Base-by-base conservation (phyloP, 495 filamentous ascomycete species). In the Aspergillus affinis region DNA sequence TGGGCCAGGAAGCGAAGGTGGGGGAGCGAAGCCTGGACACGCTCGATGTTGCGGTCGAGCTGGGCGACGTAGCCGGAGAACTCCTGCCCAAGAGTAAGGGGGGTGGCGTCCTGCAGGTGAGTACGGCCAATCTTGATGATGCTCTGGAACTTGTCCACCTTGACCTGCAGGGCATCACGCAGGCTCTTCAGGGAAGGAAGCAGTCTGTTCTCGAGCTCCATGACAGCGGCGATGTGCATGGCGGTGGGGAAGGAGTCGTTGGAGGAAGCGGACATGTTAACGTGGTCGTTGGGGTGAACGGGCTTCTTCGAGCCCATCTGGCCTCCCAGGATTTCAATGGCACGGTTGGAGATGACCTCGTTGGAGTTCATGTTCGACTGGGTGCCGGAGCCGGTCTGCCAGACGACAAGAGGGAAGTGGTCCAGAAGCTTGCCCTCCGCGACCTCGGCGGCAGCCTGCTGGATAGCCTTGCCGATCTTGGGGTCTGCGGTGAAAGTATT, bases 341-440 rank as follows among this genome's bases (percentile, higher is more conserved):
- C 94, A 60, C 94, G 91, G 84, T 98, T 98, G 60, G 93, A 97
- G 78, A 98, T 98, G 74, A 98, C 94, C 79, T 98, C 94, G 78
- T 98, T 98, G 72, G 94, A 93, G 82, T 98, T 98, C 94, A 98
- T 98, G 86, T 98, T 98, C 72, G 92, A 96, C 80, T 98, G 94
- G 26, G 94, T 98, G 68, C 94, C 94, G 18, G 95, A 98, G 58
- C 94, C 94, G 44, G 94, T 98, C 78, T 98, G 94, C 94, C 94
- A 98, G 69, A 98, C 93, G 55, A 98, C 94, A 52, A 98, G 89
- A 57, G 93, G 94, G 80, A 98, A 98, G 85, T 98, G 94, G 76
- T 97, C 92, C 70, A 96, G 75, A 63, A 98, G 88, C 84, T 97
- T 96, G 67, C 93, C 86, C 64, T 89, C 88, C 48, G 93, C 92